These are phyloP conservation scores for Tetraselmis chui DNA, from an alignment of 139 green algal genomes.

Conservation along the genomic window DNA sequence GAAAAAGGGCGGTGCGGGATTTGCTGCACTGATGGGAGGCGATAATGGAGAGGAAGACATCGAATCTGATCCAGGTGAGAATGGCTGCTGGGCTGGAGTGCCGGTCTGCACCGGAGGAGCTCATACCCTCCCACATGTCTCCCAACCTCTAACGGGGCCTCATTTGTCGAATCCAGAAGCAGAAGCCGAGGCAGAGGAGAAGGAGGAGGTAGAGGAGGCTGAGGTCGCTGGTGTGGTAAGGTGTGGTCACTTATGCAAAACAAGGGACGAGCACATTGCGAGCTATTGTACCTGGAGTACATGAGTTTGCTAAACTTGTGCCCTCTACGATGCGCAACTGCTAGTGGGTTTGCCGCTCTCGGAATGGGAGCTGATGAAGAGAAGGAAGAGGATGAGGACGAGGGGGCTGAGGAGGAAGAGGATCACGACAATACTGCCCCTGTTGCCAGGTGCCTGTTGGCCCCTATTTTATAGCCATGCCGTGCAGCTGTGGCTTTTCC, in stretches of 20 bases:
- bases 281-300: no score
- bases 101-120: no score
- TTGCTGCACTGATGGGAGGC: background rate
- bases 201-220: background rate
- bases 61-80: background rate
- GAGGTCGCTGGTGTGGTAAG: background rate
- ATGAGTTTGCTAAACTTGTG: no score
- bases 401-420: conserved; percentile 30
- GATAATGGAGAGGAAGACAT: background rate
- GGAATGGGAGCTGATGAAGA: conserved; percentile 24
- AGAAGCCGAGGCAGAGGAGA: background rate
- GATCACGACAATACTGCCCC: conserved; percentile 24
- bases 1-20: background rate
- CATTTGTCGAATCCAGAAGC: no score
- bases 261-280: no score
- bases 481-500: no score
- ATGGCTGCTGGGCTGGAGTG: no score
- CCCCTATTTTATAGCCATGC: no score
- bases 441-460: conserved; percentile 23
- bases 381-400: conserved; percentile 29
- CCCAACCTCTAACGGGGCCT: no score
- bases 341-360: conserved; percentile 13
- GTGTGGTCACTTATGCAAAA: background rate
- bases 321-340: conserved; percentile 8
- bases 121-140: no score